phyloP scores from a whole-genome alignment of 2,329 filamentous ascomycete species.

The Colletotrichum tabaci region DNA sequence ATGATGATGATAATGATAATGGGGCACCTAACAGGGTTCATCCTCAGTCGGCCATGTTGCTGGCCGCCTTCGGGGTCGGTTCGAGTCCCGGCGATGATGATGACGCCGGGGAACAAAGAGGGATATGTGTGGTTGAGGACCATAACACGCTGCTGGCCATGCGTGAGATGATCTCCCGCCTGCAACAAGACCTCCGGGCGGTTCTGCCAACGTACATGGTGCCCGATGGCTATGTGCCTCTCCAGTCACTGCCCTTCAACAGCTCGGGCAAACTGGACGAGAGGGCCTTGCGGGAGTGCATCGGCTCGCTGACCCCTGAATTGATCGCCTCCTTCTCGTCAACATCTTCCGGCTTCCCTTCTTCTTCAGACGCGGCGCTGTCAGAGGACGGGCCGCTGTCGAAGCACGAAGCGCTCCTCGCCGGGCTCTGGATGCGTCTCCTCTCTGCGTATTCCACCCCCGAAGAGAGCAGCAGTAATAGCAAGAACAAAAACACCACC shows the following conservation, averaged over 20 bases:
- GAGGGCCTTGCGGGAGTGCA: background rate
- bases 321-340: background rate
- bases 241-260: background rate
- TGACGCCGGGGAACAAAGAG: background rate
- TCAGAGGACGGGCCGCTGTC: background rate
- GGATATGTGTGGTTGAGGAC: background rate
- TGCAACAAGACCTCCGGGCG: background rate
- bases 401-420: background rate
- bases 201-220: constrained; percentile 1
- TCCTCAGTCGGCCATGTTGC: background rate
- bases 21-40: too few relatives aligned
- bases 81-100: background rate
- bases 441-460: constrained; percentile 10
- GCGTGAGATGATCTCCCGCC: background rate
- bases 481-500: background rate
- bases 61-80: background rate
- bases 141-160: background rate
- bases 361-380: background rate
- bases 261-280: constrained; percentile 7
- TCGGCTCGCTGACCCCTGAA: background rate
- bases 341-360: too few relatives aligned
- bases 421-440: constrained; percentile 31
- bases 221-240: constrained; percentile 2
- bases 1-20: too few relatives aligned
- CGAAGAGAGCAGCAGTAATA: constrained; percentile 48